These are phyloP conservation scores for Ustilago lituana DNA, from an alignment of 1,284 basidiomycete species.

Conservation along the genomic window DNA sequence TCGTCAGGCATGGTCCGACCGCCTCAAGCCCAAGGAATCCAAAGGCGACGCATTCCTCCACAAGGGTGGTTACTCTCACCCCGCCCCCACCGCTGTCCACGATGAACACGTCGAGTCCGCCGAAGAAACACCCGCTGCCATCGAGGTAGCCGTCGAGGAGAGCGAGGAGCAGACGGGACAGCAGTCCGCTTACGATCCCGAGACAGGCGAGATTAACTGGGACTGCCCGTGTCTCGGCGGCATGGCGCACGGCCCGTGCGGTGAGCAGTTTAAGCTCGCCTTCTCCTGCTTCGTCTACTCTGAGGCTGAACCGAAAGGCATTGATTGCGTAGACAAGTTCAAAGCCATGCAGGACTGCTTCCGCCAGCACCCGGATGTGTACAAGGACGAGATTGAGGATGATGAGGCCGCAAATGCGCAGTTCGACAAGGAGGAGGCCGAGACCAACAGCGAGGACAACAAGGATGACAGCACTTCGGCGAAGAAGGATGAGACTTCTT, in stretches of 20 bases:
- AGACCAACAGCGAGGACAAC: conserved; percentile 7
- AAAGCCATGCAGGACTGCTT: conserved; percentile 98
- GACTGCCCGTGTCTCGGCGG: conserved; percentile 83
- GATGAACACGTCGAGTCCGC: conserved; percentile 27
- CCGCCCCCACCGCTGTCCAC: conserved; percentile 16
- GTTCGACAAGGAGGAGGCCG: conserved; percentile 36
- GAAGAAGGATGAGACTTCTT: conserved; percentile 1
- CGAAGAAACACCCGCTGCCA: conserved; percentile 40
- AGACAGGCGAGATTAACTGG: conserved; percentile 76
- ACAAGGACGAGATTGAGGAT: conserved; percentile 76
- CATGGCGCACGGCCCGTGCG: conserved; percentile 97
- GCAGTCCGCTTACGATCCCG: conserved; percentile 78
- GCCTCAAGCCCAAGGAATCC: conserved; percentile 40
- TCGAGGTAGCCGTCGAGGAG: conserved; percentile 51
- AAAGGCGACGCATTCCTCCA: conserved; percentile 35
- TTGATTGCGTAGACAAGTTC: conserved; percentile 98
- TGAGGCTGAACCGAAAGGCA: conserved; percentile 94
- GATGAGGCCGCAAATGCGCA: conserved; percentile 56
- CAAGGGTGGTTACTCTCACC: conserved; percentile 27
- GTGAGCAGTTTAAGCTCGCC: conserved; percentile 89
- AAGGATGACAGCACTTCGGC: background rate
- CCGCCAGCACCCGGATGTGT: conserved; percentile 91
- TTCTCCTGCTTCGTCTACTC: conserved; percentile 98
- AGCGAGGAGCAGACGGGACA: conserved; percentile 40
- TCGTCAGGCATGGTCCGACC: conserved; percentile 29